Evolutionary conservation across 495 filamentous ascomycete species (phyloP).

Genomic region (Cetradonia linearis): DNA sequence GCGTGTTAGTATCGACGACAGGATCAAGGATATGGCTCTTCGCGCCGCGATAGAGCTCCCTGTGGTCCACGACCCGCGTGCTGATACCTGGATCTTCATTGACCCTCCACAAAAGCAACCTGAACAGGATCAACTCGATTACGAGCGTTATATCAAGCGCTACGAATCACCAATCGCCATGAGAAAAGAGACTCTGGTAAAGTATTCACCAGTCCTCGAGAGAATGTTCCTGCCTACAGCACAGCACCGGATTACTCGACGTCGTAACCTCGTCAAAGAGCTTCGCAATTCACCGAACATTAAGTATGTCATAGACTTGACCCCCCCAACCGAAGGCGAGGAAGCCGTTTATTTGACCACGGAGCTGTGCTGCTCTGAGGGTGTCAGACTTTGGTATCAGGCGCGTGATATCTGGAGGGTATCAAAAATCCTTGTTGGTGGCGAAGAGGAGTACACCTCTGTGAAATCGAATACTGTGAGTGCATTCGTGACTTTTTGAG

Average conservation of each 20-base stretch:
- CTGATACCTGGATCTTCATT: constrained; percentile 48
- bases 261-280: constrained; percentile 27
- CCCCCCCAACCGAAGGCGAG: constrained; percentile 47
- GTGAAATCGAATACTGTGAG: not conserved
- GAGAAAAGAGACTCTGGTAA: constrained; percentile 35
- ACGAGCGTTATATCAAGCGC: constrained; percentile 20
- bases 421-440: constrained; percentile 31
- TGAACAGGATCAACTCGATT: constrained; percentile 21
- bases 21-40: constrained; percentile 25
- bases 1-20: constrained; percentile 16
- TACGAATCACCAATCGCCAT: constrained; percentile 33
- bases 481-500: constrained; percentile 6
- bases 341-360: constrained; percentile 42
- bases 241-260: constrained; percentile 32
- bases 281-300: constrained; percentile 32
- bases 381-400: constrained; percentile 38
- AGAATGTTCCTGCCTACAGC: constrained; percentile 37
- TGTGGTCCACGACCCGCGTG: constrained; percentile 31
- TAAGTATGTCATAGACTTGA: constrained; percentile 52
- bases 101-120: constrained; percentile 32
- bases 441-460: constrained; percentile 29
- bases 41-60: constrained; percentile 22
- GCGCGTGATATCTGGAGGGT: constrained; percentile 38
- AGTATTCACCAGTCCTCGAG: constrained; percentile 41
- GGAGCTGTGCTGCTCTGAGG: constrained; percentile 46